A percentile compares a stretch with the other conserved stretches of the same genome.
These are phyloP conservation scores for Arabis hirsuta DNA, from an alignment of 345 rosid species.

Conservation along the genomic window DNA sequence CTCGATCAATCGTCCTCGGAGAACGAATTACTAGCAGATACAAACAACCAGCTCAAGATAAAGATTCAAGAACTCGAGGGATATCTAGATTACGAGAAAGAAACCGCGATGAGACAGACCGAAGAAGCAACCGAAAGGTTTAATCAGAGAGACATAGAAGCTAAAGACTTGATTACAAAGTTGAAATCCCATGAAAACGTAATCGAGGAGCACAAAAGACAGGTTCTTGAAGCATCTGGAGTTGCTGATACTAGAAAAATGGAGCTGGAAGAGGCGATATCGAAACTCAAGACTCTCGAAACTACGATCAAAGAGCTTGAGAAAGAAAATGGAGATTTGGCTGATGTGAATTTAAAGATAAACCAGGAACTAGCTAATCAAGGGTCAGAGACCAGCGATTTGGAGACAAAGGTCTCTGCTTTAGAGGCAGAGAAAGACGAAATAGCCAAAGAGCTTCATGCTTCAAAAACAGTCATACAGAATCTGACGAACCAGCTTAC, in stretches of 20 bases:
- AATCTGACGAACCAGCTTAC: constrained; percentile 59
- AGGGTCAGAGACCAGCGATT: constrained; percentile 56
- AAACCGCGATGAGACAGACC: constrained; percentile 30
- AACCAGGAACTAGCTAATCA: constrained; percentile 65
- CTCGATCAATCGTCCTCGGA: constrained; percentile 62
- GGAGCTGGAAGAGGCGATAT: constrained; percentile 64
- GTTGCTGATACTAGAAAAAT: constrained; percentile 53
- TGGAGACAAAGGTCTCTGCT: constrained; percentile 57
- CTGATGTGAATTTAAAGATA: constrained; percentile 74
- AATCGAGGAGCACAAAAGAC: constrained; percentile 54
- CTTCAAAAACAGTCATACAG: constrained; percentile 59
- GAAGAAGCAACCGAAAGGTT: constrained; percentile 56
- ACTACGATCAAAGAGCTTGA: constrained; percentile 63
- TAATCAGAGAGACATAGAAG: constrained; percentile 58
- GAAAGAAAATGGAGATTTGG: constrained; percentile 69
- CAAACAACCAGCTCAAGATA: constrained; percentile 69
- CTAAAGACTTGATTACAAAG: constrained; percentile 59
- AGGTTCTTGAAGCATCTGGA: constrained; percentile 57
- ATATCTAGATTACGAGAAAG: constrained; percentile 48
- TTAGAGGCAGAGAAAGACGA: constrained; percentile 60
- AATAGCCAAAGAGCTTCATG: constrained; percentile 62
- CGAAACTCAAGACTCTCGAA: constrained; percentile 59
- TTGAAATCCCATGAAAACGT: constrained; percentile 55
- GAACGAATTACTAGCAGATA: constrained; percentile 63
- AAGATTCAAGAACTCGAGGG: constrained; percentile 79